A percentile compares a stretch with the other conserved stretches of the same genome.
Evolutionary conservation across 2,329 filamentous ascomycete genomes (phyloP).

Genomic region (Rhynchosporium agropyri): DNA sequence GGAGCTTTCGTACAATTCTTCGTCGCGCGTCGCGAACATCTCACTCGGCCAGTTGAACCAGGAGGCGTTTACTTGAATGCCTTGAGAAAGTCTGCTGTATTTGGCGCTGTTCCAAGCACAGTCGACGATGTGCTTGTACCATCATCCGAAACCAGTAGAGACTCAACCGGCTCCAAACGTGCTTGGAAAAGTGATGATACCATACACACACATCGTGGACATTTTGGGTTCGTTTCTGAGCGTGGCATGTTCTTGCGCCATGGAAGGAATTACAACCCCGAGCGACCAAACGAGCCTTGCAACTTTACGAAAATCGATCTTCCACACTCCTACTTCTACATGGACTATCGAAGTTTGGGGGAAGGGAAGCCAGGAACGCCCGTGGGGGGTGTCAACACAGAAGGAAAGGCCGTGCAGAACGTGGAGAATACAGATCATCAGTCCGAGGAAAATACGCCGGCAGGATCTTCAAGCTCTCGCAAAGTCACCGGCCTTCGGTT

Average conservation of each 20-base stretch:
- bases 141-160: not conserved
- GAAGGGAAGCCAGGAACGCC: not conserved
- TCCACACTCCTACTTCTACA: conserved; percentile 45
- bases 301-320: conserved; percentile 47
- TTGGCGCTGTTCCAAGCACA: conserved; percentile 40
- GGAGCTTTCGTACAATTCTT: conserved; percentile 72
- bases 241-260: conserved; percentile 56
- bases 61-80: not conserved
- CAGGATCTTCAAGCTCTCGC: no score
- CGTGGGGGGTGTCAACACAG: not conserved
- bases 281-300: not conserved
- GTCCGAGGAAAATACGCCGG: no score
- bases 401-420: not conserved
- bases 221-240: conserved; percentile 67
- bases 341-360: not conserved
- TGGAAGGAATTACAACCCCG: not conserved
- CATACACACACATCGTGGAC: conserved; percentile 34
- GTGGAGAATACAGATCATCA: no score
- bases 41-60: not conserved
- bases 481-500: no score
- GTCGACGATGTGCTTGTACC: conserved; percentile 36
- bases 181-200: no score
- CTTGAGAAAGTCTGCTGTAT: conserved; percentile 30
- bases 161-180: conserved; percentile 15
- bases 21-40: conserved; percentile 42